A percentile compares a stretch with the other conserved stretches of the same genome.
Evolutionary conservation across 2,329 filamentous ascomycete species (phyloP).

Genomic region (Thermomyces lanuginosus): DNA sequence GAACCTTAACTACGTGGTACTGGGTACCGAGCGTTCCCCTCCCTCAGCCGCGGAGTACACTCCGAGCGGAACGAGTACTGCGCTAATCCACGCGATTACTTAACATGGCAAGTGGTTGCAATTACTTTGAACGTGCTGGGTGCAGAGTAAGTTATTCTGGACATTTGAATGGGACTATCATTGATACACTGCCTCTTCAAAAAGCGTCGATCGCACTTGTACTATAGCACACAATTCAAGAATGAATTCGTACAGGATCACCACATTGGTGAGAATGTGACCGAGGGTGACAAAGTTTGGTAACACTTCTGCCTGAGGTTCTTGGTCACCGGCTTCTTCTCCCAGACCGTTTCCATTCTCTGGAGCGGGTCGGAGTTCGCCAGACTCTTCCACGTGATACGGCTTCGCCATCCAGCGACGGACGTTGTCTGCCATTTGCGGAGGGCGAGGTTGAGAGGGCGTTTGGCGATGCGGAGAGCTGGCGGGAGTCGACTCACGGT

Average conservation of each 20-base stretch:
- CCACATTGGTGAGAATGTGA: conserved; percentile 62
- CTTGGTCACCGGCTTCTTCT: conserved; percentile 16
- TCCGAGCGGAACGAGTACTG: too few species aligned
- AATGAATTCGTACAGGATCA: conserved; percentile 65
- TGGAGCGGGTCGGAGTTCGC: background rate
- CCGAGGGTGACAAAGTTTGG: conserved; percentile 45
- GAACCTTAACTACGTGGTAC: too few species aligned
- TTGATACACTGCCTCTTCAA: conserved; percentile 58
- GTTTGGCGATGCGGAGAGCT: conserved; percentile 12
- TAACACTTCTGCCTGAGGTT: conserved; percentile 10
- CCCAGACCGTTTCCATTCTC: conserved; percentile 8
- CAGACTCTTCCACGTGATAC: conserved; percentile 10
- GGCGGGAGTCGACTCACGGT: conserved; percentile 8
- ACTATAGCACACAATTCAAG: conserved; percentile 60
- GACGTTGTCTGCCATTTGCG: conserved; percentile 8
- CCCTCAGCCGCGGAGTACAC: too few species aligned
- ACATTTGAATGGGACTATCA: too few species aligned
- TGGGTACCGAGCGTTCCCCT: too few species aligned
- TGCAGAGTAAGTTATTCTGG: too few species aligned
- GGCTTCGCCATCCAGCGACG: conserved; percentile 20
- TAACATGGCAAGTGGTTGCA: too few species aligned
- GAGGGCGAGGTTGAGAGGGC: conserved; percentile 3
- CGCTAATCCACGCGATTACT: too few species aligned
- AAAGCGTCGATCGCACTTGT: conserved; percentile 57
- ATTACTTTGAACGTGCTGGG: too few species aligned